phyloP scores from a whole-genome alignment of 179 eudicot genomes.

The Camellia oleifera region DNA sequence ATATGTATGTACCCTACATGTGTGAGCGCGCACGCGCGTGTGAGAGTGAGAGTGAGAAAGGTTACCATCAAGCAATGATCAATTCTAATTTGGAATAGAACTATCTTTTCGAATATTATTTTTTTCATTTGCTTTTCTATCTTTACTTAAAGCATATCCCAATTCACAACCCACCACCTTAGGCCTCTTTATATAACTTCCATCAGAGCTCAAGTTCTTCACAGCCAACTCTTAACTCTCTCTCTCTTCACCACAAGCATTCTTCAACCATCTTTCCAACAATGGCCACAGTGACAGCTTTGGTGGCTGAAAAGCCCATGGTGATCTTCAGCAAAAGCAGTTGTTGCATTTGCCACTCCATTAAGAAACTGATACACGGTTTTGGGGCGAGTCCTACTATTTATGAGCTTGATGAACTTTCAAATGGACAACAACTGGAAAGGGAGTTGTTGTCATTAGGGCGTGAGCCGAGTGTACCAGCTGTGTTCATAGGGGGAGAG shows the following conservation, averaged over 20 bases:
- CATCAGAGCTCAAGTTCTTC: conserved; percentile 4
- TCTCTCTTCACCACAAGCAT: background rate
- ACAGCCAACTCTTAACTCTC: conserved; percentile 2
- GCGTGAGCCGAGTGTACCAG: conserved; percentile 43
- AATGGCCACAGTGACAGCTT: conserved; percentile 36
- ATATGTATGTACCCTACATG: too few species aligned
- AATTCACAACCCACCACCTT: background rate
- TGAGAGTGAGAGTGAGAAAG: background rate
- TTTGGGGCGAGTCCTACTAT: conserved; percentile 59
- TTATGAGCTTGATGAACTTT: conserved; percentile 61
- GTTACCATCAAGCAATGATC: background rate
- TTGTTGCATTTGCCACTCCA: conserved; percentile 62
- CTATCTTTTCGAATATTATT: background rate
- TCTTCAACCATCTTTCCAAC: background rate
- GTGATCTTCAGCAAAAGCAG: conserved; percentile 68
- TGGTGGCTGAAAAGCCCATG: conserved; percentile 47
- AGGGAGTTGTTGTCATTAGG: conserved; percentile 41
- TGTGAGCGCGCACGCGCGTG: too few species aligned
- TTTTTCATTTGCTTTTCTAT: background rate
- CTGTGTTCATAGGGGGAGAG: conserved; percentile 61
- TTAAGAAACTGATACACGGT: conserved; percentile 47
- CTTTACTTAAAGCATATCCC: background rate
- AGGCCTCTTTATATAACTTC: conserved; percentile 14
- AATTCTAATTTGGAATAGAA: background rate
- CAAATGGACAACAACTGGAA: conserved; percentile 58